These are phyloP conservation scores for Auriscalpium microsporum DNA, from an alignment of 768 basidiomycete genomes.

Conservation along the genomic window DNA sequence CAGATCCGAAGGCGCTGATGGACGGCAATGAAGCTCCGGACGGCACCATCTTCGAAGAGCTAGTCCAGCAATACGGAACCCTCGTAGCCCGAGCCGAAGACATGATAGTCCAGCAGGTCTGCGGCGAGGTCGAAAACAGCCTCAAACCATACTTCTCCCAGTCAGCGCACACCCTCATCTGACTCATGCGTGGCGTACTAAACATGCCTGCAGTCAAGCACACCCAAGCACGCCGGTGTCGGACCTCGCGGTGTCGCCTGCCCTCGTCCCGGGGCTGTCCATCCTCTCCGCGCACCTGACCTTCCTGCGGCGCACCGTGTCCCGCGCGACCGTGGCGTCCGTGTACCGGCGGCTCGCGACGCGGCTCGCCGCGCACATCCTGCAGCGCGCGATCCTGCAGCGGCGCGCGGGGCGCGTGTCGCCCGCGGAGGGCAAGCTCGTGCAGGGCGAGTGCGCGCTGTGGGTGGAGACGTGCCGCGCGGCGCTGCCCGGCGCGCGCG, in stretches of 20 bases:
- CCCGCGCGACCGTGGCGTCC: slow-evolving; percentile 43
- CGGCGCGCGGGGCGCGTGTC: slow-evolving; percentile 58
- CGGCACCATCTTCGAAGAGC: slow-evolving; percentile 73
- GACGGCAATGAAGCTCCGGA: slow-evolving; percentile 29
- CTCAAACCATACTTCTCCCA: slow-evolving; percentile 66
- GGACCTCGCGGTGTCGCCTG: slow-evolving; percentile 51
- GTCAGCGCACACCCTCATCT: slow-evolving; percentile 1
- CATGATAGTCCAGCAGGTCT: slow-evolving; percentile 78
- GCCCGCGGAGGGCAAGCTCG: slow-evolving; percentile 46
- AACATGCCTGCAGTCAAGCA: slow-evolving; percentile 25
- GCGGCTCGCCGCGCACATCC: slow-evolving; percentile 65
- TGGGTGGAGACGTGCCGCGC: slow-evolving; percentile 76
- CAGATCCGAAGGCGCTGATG: slow-evolving; percentile 30
- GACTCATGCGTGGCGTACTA: neutral
- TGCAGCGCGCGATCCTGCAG: slow-evolving; percentile 76
- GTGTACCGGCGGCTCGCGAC: slow-evolving; percentile 72
- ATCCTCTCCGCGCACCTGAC: slow-evolving; percentile 73
- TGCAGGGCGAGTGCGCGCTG: slow-evolving; percentile 66
- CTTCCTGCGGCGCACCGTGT: slow-evolving; percentile 57
- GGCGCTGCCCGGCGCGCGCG: slow-evolving; percentile 43
- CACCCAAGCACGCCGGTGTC: slow-evolving; percentile 18
- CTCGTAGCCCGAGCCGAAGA: slow-evolving; percentile 71
- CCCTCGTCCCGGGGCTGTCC: slow-evolving; percentile 68
- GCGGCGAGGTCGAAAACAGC: slow-evolving; percentile 69
- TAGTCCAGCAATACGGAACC: slow-evolving; percentile 54